Percentiles rank a stretch among this genome's conserved stretches.
Conservation (phyloP, 257 asterid species). For the Lycium barbarum region DNA sequence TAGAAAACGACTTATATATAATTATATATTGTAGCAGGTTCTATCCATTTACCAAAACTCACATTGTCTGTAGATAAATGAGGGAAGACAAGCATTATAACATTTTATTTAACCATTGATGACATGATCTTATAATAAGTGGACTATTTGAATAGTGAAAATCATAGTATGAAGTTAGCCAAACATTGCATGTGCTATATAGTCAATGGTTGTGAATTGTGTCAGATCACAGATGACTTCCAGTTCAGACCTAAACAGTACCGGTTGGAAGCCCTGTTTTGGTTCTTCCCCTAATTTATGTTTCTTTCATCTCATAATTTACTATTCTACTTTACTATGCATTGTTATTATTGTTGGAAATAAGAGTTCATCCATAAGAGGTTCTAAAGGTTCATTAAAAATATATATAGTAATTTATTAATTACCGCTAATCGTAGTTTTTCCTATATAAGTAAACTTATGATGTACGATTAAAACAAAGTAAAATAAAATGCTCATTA, state of each 20-base stretch:
- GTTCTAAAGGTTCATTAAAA: too few relatives aligned
- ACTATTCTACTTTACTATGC: too few relatives aligned
- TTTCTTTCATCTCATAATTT: not conserved
- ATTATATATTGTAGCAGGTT: not conserved
- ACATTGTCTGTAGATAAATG: not conserved
- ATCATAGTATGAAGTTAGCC: not conserved
- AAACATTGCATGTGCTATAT: slow-evolving; percentile 19
- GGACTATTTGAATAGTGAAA: slow-evolving; percentile 20
- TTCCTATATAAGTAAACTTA: too few relatives aligned
- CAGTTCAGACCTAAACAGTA: slow-evolving; percentile 15
- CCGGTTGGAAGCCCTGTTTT: not conserved
- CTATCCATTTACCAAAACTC: not conserved
- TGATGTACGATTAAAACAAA: too few relatives aligned
- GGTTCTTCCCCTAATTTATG: not conserved
- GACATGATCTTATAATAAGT: not conserved
- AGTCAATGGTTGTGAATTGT: not conserved
- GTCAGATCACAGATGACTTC: not conserved
- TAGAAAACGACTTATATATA: not conserved
- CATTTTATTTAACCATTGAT: not conserved
- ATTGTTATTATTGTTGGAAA: too few relatives aligned
- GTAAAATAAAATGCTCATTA: too few relatives aligned
- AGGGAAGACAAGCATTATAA: not conserved
- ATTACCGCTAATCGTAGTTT: too few relatives aligned
- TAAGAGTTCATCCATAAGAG: too few relatives aligned
- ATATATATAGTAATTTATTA: too few relatives aligned